Evolutionary conservation across 2,329 filamentous ascomycete species (phyloP), one percentile per base, ranked within the genome.

Genomic region (Fonsecaea pugnacius): DNA sequence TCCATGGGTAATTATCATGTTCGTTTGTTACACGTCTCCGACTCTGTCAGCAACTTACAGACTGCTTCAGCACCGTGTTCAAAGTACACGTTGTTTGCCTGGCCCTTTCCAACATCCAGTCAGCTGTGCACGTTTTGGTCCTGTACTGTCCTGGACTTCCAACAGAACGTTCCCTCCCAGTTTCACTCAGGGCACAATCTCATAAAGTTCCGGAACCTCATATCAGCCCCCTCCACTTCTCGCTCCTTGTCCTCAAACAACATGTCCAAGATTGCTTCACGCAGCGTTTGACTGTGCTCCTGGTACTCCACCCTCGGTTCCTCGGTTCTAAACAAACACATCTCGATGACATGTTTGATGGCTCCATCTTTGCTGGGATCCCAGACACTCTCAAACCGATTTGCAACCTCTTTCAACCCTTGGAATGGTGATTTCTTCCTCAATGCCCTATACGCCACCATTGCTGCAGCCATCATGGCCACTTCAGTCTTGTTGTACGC

Each of bases 401-500:
- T 36, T 38, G 54, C 58, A 21, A 60, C 18, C 21, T 53, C 35
- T 24, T 16, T 43, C n/a, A 67, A 21, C 6, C 51, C 51, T n/a
- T 64, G 32, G 33, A 67, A 67, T 5, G 48, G 38, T 24, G 58
- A 46, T 6, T 52, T 43, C 36, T 58, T 62, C n/a, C 16, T 38
- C 38, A 62, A 32, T 24, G 61, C 58, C 18, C 33, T 33, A 8
- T 24, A 62, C 2, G 65, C 65, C 43, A 67, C 32, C 53, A 24
- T 62, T 46, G 61, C 65, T 6, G 60, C 62, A 2, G 54, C 59
- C 10, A 18, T 50, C 14, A 63, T 43, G n/a, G 63, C 40, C 9
- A 60, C 21, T 1, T 58, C 30, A 27, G 54, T 53, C 48, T 67
- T 65, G 30, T 65, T 60, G 62, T 59, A 67, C n/a, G 63, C 7